Evolutionary conservation across 2,329 filamentous ascomycete species (phyloP).

Genomic region (Boeremia exigua): DNA sequence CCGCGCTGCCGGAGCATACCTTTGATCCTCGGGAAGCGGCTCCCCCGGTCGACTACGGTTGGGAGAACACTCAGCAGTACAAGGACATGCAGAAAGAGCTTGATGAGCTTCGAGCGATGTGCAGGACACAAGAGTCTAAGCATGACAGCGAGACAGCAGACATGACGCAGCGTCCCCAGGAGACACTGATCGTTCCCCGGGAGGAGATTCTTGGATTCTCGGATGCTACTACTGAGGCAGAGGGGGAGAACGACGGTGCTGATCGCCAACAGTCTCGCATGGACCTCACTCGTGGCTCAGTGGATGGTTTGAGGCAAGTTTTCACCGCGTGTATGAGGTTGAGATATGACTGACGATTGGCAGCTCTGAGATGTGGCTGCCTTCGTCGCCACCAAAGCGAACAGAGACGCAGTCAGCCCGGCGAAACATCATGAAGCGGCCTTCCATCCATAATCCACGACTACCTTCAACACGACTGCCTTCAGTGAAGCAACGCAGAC

Average conservation of each 20-base stretch:
- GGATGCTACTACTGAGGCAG: constrained; percentile 10
- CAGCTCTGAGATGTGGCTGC: not conserved
- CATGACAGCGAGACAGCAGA: not conserved
- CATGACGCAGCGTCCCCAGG: constrained; percentile 3
- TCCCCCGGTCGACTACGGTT: not conserved
- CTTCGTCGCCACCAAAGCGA: constrained; percentile 9
- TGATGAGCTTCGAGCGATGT: constrained; percentile 12
- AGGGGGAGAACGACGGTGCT: not conserved
- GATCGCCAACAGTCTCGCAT: not conserved
- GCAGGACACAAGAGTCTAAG: constrained; percentile 1
- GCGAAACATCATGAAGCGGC: constrained; percentile 25
- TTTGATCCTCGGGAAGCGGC: not conserved
- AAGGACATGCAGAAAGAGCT: constrained; percentile 13
- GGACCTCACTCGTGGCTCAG: not conserved
- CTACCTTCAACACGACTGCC: constrained; percentile 19
- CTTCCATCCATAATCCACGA: constrained; percentile 27
- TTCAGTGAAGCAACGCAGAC: not conserved
- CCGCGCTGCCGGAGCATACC: constrained; percentile 6
- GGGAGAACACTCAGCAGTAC: constrained; percentile 14
- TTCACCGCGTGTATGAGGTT: not conserved
- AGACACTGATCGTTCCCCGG: not conserved
- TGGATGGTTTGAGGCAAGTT: not conserved
- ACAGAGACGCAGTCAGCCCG: constrained; percentile 21
- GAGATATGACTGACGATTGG: not conserved
- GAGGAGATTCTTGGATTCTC: constrained; percentile 1